phyloP scores from a whole-genome alignment of 140 eudicot genomes.

The Senecio squalidus region DNA sequence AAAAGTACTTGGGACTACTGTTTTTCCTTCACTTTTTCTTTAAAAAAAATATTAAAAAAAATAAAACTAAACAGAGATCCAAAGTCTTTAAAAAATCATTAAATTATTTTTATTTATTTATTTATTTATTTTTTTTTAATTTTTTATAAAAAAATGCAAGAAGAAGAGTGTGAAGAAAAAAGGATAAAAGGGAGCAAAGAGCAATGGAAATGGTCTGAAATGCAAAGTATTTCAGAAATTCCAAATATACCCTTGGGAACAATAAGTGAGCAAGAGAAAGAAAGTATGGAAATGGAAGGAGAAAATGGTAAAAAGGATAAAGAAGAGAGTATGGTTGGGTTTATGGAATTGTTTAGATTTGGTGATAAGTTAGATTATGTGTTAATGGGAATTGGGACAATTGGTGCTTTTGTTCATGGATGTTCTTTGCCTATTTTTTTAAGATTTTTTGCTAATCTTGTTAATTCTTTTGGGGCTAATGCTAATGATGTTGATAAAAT shows the following conservation, averaged over 20 bases:
- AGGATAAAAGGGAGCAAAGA: constrained; percentile 46
- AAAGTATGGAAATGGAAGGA: constrained; percentile 30
- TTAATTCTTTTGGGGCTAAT: constrained; percentile 85
- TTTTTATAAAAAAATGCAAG: constrained; percentile 33
- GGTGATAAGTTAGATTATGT: constrained; percentile 73
- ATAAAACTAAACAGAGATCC: constrained; percentile 14
- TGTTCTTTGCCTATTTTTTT: constrained; percentile 82
- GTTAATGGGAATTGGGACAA: constrained; percentile 69
- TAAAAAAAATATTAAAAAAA: not conserved
- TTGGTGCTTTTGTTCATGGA: constrained; percentile 94
- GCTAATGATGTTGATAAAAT: constrained; percentile 75
- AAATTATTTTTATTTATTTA: too few species aligned
- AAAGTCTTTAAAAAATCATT: constrained; percentile 24
- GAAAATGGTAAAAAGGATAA: constrained; percentile 38
- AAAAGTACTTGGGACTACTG: constrained; percentile 22
- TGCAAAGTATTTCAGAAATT: constrained; percentile 47
- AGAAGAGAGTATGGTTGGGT: constrained; percentile 34
- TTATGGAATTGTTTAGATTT: constrained; percentile 72
- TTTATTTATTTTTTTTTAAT: too few species aligned
- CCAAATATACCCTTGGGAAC: constrained; percentile 16
- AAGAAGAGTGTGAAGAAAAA: constrained; percentile 53
- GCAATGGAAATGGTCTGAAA: constrained; percentile 77
- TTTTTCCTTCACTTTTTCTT: constrained; percentile 1
- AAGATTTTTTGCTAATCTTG: constrained; percentile 95
- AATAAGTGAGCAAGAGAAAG: constrained; percentile 18